A percentile compares a stretch with the other conserved stretches of the same genome.
These are phyloP conservation scores for Microbotryomycetes sp. DNA, from an alignment of 1,284 basidiomycete genomes.

Conservation along the genomic window DNA sequence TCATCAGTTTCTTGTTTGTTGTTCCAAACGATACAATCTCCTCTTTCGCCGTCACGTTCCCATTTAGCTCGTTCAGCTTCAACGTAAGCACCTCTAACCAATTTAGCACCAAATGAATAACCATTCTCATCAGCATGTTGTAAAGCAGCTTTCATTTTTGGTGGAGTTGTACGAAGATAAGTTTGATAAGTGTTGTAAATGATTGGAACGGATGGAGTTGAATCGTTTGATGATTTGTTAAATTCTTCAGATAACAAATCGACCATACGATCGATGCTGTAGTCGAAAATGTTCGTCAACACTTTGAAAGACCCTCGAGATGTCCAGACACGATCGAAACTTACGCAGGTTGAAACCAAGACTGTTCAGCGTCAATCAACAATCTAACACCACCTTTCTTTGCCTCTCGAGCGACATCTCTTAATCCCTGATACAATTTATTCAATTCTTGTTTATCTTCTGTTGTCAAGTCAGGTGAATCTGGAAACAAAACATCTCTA, in stretches of 20 bases:
- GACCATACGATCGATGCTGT: slow-evolving; percentile 32
- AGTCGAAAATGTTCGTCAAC: slow-evolving; percentile 3
- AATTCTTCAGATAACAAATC: slow-evolving; percentile 34
- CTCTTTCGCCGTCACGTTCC: slow-evolving; percentile 38
- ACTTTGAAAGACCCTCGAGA: background rate
- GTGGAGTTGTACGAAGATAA: slow-evolving; percentile 29
- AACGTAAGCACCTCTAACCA: slow-evolving; percentile 92
- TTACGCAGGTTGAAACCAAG: slow-evolving; percentile 35
- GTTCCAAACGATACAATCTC: slow-evolving; percentile 58
- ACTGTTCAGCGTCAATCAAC: slow-evolving; percentile 38
- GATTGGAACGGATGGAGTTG: slow-evolving; percentile 22
- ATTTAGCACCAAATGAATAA: slow-evolving; percentile 84
- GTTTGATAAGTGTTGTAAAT: slow-evolving; percentile 39
- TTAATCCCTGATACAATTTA: slow-evolving; percentile 28
- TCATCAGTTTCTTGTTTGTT: slow-evolving; percentile 69
- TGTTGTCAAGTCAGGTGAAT: slow-evolving; percentile 23
- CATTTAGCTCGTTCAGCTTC: slow-evolving; percentile 55
- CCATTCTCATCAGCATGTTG: slow-evolving; percentile 54
- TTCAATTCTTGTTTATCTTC: slow-evolving; percentile 31
- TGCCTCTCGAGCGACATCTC: slow-evolving; percentile 25
- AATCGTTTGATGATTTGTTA: slow-evolving; percentile 22
- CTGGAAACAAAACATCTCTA: slow-evolving; percentile 19
- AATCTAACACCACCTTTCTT: slow-evolving; percentile 31
- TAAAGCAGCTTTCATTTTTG: slow-evolving; percentile 13
- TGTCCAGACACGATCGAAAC: background rate